Percentiles rank a stretch among this genome's conserved stretches.
phyloP scores from a whole-genome alignment of 305 asterid species.

The Fraxinus ornus region DNA sequence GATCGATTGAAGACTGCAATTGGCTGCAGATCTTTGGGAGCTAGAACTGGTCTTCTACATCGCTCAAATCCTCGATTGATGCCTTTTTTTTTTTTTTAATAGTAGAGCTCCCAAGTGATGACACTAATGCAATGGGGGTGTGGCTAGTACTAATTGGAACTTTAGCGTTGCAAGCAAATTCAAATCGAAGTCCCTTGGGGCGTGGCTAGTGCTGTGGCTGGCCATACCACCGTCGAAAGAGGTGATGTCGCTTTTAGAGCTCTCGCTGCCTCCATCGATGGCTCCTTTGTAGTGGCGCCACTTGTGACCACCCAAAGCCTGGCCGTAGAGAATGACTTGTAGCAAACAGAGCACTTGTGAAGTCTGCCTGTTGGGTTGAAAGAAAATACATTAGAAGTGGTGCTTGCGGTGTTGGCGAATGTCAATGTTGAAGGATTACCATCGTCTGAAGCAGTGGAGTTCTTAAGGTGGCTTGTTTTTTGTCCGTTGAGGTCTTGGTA shows the following conservation, averaged over 20 bases:
- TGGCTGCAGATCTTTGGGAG: no score
- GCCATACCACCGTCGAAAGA: not conserved
- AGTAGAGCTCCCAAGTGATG: no score
- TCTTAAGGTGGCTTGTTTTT: constrained; percentile 61
- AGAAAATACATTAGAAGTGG: constrained; percentile 19
- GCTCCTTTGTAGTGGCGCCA: constrained; percentile 72
- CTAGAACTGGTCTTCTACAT: no score
- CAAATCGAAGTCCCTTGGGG: constrained; percentile 42
- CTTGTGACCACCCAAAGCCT: constrained; percentile 85
- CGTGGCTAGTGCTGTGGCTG: constrained; percentile 22
- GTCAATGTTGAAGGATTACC: constrained; percentile 26
- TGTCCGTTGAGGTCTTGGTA: constrained; percentile 78
- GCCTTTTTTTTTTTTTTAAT: no score
- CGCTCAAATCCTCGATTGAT: no score
- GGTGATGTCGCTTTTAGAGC: constrained; percentile 31
- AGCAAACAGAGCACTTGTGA: constrained; percentile 66
- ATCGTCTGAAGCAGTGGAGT: constrained; percentile 21
- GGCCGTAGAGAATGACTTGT: constrained; percentile 66
- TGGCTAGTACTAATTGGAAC: constrained; percentile 15
- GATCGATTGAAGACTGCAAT: no score
- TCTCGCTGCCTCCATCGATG: constrained; percentile 35
- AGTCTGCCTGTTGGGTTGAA: constrained; percentile 47
- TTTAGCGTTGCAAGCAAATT: constrained; percentile 52
- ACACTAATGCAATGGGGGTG: no score
- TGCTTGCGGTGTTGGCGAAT: not conserved